A percentile compares a stretch with the other conserved stretches of the same genome.
These are phyloP conservation scores for Penicillium alfredii DNA, from an alignment of 495 filamentous ascomycete species.

Conservation along the genomic window DNA sequence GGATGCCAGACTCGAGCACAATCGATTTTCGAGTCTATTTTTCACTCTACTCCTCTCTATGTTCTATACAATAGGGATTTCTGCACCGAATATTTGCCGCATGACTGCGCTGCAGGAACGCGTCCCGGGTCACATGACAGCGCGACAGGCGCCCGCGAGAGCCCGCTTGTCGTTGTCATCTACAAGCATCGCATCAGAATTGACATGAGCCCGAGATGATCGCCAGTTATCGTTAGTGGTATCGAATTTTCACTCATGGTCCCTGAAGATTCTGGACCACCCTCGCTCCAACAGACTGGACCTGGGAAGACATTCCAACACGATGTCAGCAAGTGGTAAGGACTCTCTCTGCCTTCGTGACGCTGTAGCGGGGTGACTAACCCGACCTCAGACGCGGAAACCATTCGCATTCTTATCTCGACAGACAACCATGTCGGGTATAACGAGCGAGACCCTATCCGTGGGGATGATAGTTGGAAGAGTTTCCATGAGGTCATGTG, in stretches of 20 bases:
- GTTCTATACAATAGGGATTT: too few relatives aligned
- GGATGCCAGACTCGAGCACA: too few relatives aligned
- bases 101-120: slow-evolving; percentile 4
- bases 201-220: too few relatives aligned
- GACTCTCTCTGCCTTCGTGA: not conserved
- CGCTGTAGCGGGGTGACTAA: not conserved
- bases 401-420: slow-evolving; percentile 88
- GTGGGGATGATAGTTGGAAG: slow-evolving; percentile 94
- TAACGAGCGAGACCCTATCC: slow-evolving; percentile 86
- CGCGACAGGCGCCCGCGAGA: too few relatives aligned
- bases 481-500: slow-evolving; percentile 95
- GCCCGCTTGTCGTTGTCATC: too few relatives aligned
- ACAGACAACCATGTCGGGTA: slow-evolving; percentile 98
- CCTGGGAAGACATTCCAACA: too few relatives aligned
- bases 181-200: too few relatives aligned
- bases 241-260: too few relatives aligned
- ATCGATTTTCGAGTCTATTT: not conserved
- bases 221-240: too few relatives aligned
- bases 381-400: slow-evolving; percentile 65
- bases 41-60: not conserved
- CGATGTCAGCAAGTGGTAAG: slow-evolving; percentile 29
- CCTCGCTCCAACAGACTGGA: too few relatives aligned
- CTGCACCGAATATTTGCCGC: too few relatives aligned
- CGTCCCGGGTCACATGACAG: slow-evolving; percentile 8
- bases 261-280: too few relatives aligned